Evolutionary conservation across 495 filamentous ascomycete species (phyloP).

Genomic region (Penicillium bialowiezense): DNA sequence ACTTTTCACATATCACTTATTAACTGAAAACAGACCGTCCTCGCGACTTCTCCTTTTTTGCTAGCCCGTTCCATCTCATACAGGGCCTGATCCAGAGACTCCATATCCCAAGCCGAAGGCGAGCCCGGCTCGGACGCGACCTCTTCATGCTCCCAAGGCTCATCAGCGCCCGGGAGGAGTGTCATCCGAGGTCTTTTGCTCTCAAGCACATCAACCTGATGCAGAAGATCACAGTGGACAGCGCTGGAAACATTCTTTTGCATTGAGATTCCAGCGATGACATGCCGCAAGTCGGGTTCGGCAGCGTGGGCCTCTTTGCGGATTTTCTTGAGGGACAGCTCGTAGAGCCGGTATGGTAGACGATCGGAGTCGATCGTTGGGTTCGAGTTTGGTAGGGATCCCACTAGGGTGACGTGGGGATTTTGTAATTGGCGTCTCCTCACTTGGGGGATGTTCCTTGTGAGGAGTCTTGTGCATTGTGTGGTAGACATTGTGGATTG

Average conservation of each 20-base stretch:
- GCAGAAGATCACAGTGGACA: conserved; percentile 18
- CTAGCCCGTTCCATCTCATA: conserved; percentile 18
- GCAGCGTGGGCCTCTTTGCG: conserved; percentile 21
- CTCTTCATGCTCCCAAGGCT: conserved; percentile 14
- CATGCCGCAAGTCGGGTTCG: conserved; percentile 23
- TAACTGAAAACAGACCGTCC: conserved; percentile 21
- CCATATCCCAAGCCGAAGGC: conserved; percentile 13
- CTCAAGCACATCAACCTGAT: conserved; percentile 16
- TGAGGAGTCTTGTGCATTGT: conserved; percentile 14
- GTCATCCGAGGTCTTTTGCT: conserved; percentile 4
- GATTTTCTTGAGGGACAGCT: conserved; percentile 26
- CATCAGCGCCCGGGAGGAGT: conserved; percentile 13
- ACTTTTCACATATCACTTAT: conserved; percentile 19
- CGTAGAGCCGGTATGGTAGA: conserved; percentile 23
- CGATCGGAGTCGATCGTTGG: conserved; percentile 21
- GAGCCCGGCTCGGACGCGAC: background rate
- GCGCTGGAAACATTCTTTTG: conserved; percentile 14
- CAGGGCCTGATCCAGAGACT: conserved; percentile 17
- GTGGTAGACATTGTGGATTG: conserved; percentile 1
- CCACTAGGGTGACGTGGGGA: conserved; percentile 9
- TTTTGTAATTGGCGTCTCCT: conserved; percentile 8
- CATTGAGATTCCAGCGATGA: conserved; percentile 23
- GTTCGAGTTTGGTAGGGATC: conserved; percentile 9
- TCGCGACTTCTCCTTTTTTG: conserved; percentile 18
- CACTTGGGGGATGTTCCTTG: conserved; percentile 15